These are phyloP conservation scores for Grosmannia serpens DNA, from an alignment of 2,329 filamentous ascomycete genomes.

Conservation along the genomic window DNA sequence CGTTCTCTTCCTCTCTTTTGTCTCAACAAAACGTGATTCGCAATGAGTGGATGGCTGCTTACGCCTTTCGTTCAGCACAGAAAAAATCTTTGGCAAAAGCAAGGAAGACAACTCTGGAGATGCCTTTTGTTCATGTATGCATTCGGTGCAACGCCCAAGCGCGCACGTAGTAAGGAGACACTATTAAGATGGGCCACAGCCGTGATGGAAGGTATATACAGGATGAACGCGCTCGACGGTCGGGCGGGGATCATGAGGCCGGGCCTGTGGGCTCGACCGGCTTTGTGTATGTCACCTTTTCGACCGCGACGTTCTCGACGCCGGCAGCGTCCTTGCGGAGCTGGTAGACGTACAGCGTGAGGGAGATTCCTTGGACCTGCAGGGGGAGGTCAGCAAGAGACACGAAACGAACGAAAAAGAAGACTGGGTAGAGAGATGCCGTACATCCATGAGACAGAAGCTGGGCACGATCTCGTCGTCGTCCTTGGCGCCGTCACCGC, in stretches of 20 bases:
- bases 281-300: constrained; percentile 80
- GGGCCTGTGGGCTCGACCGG: constrained; percentile 47
- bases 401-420: not conserved
- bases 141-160: not conserved
- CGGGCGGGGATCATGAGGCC: constrained; percentile 27
- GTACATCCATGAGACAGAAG: constrained; percentile 95
- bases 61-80: no score
- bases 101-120: not conserved
- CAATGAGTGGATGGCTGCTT: not conserved
- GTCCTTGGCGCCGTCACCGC: constrained; percentile 57
- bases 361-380: constrained; percentile 88
- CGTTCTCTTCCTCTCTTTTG: not conserved
- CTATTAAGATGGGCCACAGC: not conserved
- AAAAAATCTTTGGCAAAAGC: not conserved
- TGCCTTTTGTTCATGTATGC: not conserved
- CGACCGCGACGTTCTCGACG: constrained; percentile 67
- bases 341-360: constrained; percentile 92
- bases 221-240: not conserved
- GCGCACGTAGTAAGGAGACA: not conserved
- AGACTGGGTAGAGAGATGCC: constrained; percentile 27
- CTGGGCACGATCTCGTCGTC: constrained; percentile 73
- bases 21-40: not conserved
- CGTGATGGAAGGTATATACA: not conserved
- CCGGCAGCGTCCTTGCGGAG: constrained; percentile 66
- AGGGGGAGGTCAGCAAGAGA: constrained; percentile 11